Base-by-base conservation (phyloP, 2,329 filamentous ascomycete genomes). In the Ceratocystiopsis brevicomis region DNA sequence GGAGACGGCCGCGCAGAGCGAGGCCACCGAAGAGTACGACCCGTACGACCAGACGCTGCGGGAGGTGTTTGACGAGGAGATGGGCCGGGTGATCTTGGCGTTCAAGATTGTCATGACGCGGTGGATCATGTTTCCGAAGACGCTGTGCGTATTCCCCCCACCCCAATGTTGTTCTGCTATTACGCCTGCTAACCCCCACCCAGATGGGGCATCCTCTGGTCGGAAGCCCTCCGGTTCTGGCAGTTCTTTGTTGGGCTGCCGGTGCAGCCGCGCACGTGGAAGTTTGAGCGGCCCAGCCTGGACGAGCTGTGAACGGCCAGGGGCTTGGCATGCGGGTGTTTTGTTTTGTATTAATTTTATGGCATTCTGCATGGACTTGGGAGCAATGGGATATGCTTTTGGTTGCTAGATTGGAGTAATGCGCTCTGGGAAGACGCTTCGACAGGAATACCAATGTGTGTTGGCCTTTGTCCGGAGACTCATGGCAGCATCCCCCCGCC, bases 71-170 rank as follows among this genome's bases (percentile, higher is more conserved):
- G 63, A 66, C 50, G 59, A 68, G 1, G 88, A 96, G 59, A 58
- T 79, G 30, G 58, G 61, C 6, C 61, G 76, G 15, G 68, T 94
- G 13, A 71, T 66, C 53, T 65, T 67, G 45, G 77, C 76, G 1
- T 65, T 73, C 40, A 69, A 72, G 51, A 74, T 77, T 52, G 76
- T 96, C 2, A 19, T 90, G 10, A 67, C 59, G 50, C 71, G 73
- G 47, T 98, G 85, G 83, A 44, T 76, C 6, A 61, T 67, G 18
- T 64, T 86, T 40, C 87, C 87, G 0, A 65, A 60, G 39, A 70
- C 69, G 48, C 45, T 81, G 81, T 90, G 69, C 75, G 82, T 75
- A 47, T 36, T 16, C 35, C 19, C 14, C 19, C 16, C 13, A n/a
- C n/a, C n/a, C n/a, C n/a, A n/a, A n/a, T n/a, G n/a, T n/a, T 13